phyloP scores from a whole-genome alignment of 306 rosid genomes.

The Echinosophora koreensis region DNA sequence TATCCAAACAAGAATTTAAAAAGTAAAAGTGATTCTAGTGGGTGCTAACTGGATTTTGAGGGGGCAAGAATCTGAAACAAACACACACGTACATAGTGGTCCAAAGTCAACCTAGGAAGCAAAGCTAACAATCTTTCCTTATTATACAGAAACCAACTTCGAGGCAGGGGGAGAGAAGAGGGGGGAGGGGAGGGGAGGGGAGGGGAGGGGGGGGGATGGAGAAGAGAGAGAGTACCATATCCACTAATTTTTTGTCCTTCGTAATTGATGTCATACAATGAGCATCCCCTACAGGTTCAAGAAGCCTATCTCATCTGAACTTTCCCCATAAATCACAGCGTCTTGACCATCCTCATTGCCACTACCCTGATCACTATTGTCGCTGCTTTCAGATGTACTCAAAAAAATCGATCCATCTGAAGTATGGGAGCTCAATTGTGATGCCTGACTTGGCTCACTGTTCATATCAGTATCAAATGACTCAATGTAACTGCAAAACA shows the following conservation, averaged over 20 bases:
- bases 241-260: conserved; percentile 37
- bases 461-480: conserved; percentile 70
- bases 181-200: neutral
- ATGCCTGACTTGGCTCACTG: conserved; percentile 73
- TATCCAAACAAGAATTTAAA: too few relatives aligned
- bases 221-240: conserved; percentile 57
- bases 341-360: conserved; percentile 89
- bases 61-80: too few relatives aligned
- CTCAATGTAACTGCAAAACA: conserved; percentile 71
- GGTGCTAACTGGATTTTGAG: too few relatives aligned
- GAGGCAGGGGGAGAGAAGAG: neutral
- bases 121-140: conserved; percentile 38
- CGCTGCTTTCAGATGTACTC: conserved; percentile 89
- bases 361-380: conserved; percentile 86
- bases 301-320: conserved; percentile 84
- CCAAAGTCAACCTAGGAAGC: conserved; percentile 10
- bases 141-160: conserved; percentile 13
- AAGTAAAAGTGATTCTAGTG: too few relatives aligned
- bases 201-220: too few relatives aligned
- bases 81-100: conserved; percentile 18
- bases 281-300: conserved; percentile 55
- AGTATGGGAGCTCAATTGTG: conserved; percentile 72
- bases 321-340: conserved; percentile 72
- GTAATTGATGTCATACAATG: conserved; percentile 39
- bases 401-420: conserved; percentile 73